phyloP scores from a whole-genome alignment of 306 rosid species.

The Dicorynia guianensis region DNA sequence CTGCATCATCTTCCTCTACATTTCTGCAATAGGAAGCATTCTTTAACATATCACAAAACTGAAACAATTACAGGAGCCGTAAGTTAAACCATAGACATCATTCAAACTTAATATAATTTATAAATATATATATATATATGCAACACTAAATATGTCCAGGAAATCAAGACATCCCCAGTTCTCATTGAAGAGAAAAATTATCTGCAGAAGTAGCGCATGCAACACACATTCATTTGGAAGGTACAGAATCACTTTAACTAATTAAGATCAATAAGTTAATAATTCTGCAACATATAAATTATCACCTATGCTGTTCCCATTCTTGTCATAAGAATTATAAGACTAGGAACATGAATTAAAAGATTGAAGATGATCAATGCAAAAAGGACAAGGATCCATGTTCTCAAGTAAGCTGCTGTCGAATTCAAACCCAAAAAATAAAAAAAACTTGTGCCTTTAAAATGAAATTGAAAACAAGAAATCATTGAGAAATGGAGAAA shows the following conservation, averaged over 20 bases:
- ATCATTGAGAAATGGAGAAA: conserved; percentile 20
- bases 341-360: neutral
- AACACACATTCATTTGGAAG: neutral
- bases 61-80: conserved; percentile 31
- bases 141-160: conserved; percentile 11
- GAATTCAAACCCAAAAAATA: neutral
- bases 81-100: conserved; percentile 3
- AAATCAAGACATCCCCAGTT: conserved; percentile 33
- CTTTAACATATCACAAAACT: conserved; percentile 44
- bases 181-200: conserved; percentile 7
- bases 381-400: neutral
- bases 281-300: neutral
- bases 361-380: neutral
- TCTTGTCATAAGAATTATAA: conserved; percentile 8
- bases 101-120: too few relatives aligned
- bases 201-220: conserved; percentile 19
- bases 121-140: too few relatives aligned
- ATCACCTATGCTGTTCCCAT: neutral
- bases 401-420: neutral
- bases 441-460: too few relatives aligned
- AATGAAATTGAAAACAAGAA: neutral
- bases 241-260: neutral
- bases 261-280: conserved; percentile 4
- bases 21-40: conserved; percentile 67
- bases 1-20: conserved; percentile 70